Evolutionary conservation across 495 filamentous ascomycete species (phyloP).

Genomic region (Penicillium turbatum): DNA sequence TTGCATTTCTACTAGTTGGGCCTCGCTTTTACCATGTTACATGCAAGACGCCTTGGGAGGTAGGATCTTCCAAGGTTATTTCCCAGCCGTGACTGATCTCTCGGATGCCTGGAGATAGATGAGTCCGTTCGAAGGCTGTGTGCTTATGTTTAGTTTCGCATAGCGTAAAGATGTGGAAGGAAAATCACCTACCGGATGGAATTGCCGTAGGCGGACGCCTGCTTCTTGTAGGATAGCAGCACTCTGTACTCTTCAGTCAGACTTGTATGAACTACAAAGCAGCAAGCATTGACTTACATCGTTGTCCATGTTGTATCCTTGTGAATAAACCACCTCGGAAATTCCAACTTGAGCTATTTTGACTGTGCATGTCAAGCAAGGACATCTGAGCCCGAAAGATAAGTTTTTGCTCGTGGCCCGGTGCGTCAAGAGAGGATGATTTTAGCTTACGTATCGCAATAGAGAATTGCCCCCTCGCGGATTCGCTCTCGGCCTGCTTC

Average conservation of each 20-base stretch:
- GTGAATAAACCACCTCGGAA: slow-evolving; percentile 87
- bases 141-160: slow-evolving; percentile 6
- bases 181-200: slow-evolving; percentile 68
- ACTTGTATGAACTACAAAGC: not conserved
- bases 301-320: slow-evolving; percentile 89
- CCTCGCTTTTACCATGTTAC: not conserved
- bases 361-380: slow-evolving; percentile 96
- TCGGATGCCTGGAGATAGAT: slow-evolving; percentile 36
- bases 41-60: too few relatives aligned
- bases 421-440: not conserved
- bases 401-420: not conserved
- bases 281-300: slow-evolving; percentile 36
- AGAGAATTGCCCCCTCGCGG: slow-evolving; percentile 70
- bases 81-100: not conserved
- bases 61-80: not conserved
- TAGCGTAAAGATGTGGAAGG: not conserved
- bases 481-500: slow-evolving; percentile 92
- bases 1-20: not conserved
- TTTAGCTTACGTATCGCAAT: slow-evolving; percentile 74
- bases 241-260: slow-evolving; percentile 45
- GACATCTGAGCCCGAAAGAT: slow-evolving; percentile 53
- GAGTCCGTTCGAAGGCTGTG: slow-evolving; percentile 47
- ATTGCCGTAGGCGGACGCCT: slow-evolving; percentile 75
- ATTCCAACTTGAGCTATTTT: slow-evolving; percentile 97
- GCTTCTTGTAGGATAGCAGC: slow-evolving; percentile 73